These are phyloP conservation scores for Vitis hybrid DNA, from an alignment of 177 flowering plant species.

Conservation along the genomic window DNA sequence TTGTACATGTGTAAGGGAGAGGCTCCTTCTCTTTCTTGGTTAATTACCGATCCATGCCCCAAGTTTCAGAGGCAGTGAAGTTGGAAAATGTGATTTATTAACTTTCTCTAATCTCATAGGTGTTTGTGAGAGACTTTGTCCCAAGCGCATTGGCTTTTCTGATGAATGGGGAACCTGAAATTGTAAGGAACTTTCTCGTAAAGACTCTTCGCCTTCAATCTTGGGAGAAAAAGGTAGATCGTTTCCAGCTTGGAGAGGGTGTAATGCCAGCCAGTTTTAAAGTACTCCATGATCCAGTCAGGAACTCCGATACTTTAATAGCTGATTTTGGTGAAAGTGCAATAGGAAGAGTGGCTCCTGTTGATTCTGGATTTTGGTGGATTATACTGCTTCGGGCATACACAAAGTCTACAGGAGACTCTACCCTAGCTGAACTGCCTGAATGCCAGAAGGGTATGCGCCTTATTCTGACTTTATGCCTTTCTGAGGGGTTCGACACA, in stretches of 20 bases:
- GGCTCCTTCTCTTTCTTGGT: too few species aligned
- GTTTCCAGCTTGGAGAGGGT: slow-evolving; percentile 58
- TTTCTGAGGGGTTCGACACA: slow-evolving; percentile 61
- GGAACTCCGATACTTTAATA: slow-evolving; percentile 42
- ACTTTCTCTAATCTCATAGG: slow-evolving; percentile 24
- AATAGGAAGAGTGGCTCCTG: slow-evolving; percentile 58
- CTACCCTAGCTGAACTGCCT: slow-evolving; percentile 45
- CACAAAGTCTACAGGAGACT: slow-evolving; percentile 52
- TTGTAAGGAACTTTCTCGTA: slow-evolving; percentile 51
- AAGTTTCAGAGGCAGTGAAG: background rate
- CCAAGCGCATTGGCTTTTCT: slow-evolving; percentile 58
- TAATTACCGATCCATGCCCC: background rate
- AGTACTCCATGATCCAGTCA: slow-evolving; percentile 52
- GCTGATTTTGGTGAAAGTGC: slow-evolving; percentile 63
- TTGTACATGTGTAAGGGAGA: too few species aligned
- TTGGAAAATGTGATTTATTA: background rate
- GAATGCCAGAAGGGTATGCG: slow-evolving; percentile 64
- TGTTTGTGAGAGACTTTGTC: slow-evolving; percentile 59
- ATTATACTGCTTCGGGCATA: slow-evolving; percentile 54
- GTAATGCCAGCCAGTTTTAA: slow-evolving; percentile 71
- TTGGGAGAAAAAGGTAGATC: slow-evolving; percentile 61
- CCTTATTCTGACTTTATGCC: slow-evolving; percentile 50
- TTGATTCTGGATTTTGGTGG: slow-evolving; percentile 69
- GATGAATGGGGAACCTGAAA: slow-evolving; percentile 60
- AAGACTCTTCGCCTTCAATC: slow-evolving; percentile 63